phyloP scores from a whole-genome alignment of 208 protist species.

The Wallacemonas sp. region DNA sequence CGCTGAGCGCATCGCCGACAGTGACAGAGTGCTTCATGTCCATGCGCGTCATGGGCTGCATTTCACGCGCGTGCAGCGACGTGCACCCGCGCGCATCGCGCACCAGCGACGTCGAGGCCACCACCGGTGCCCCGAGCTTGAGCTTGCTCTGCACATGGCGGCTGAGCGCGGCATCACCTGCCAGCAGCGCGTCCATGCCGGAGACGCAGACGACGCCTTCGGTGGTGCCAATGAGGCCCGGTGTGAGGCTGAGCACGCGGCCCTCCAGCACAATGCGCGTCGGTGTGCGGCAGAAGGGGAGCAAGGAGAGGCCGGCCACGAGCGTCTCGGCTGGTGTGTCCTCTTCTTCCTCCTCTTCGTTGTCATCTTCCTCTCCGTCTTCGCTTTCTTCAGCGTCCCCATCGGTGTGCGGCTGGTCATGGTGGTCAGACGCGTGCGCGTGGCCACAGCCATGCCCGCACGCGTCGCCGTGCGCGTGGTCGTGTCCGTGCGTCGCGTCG shows the following conservation, averaged over 20 bases:
- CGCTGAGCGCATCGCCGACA: conserved; percentile 39
- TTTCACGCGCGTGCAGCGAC: conserved; percentile 39
- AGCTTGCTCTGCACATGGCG: conserved; percentile 21
- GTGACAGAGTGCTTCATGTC: conserved; percentile 69
- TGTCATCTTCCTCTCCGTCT: conserved; percentile 26
- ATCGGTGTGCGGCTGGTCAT: conserved; percentile 33
- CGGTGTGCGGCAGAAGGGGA: conserved; percentile 47
- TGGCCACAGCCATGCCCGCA: conserved; percentile 1
- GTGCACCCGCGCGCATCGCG: conserved; percentile 54
- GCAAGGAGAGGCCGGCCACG: conserved; percentile 47
- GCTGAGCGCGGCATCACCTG: conserved; percentile 19
- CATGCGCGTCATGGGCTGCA: conserved; percentile 47
- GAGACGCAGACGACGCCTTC: conserved; percentile 61
- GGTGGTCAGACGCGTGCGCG: conserved; percentile 23
- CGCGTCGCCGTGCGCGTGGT: not conserved
- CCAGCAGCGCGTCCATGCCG: conserved; percentile 39
- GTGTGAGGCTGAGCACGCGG: conserved; percentile 45
- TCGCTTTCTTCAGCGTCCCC: conserved; percentile 9
- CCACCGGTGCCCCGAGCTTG: conserved; percentile 15
- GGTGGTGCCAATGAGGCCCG: conserved; percentile 64
- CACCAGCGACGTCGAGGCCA: conserved; percentile 34
- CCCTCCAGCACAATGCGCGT: conserved; percentile 70
- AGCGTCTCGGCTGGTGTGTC: conserved; percentile 20
- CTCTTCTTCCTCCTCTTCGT: conserved; percentile 21
- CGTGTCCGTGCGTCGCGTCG: conserved; percentile 16